These are phyloP conservation scores for Nevesoporus exiguus DNA, from an alignment of 768 basidiomycete species.

Conservation along the genomic window DNA sequence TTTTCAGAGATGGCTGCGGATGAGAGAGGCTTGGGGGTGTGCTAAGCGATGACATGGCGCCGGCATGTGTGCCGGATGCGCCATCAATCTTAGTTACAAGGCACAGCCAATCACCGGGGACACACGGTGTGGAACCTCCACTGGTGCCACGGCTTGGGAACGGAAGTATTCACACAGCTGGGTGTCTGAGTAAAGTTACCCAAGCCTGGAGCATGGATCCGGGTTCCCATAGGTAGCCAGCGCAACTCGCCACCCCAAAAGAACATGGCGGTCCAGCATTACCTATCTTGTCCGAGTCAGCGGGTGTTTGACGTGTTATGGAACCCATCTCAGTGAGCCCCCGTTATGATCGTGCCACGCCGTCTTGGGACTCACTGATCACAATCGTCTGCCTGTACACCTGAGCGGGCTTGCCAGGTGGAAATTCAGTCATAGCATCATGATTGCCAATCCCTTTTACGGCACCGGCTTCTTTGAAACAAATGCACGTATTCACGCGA, in stretches of 20 bases:
- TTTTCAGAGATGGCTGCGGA: conserved; percentile 21
- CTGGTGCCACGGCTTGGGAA: conserved; percentile 18
- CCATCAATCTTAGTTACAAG: conserved; percentile 29
- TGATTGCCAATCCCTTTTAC: conserved; percentile 36
- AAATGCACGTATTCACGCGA: conserved; percentile 20
- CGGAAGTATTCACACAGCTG: conserved; percentile 14
- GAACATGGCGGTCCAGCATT: conserved; percentile 5
- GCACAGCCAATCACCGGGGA: conserved; percentile 26
- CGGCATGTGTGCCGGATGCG: conserved; percentile 17
- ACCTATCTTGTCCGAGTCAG: not conserved
- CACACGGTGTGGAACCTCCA: conserved; percentile 29
- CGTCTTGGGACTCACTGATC: conserved; percentile 17
- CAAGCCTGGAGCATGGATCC: conserved; percentile 5
- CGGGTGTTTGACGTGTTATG: conserved; percentile 16
- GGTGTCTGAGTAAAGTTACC: conserved; percentile 9
- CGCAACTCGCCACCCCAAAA: conserved; percentile 9
- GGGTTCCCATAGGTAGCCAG: conserved; percentile 14
- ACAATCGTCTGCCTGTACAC: conserved; percentile 9
- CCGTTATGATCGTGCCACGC: conserved; percentile 12
- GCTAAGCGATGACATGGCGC: conserved; percentile 21
- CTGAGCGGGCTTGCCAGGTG: conserved; percentile 7
- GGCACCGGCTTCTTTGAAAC: conserved; percentile 28
- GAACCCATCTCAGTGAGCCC: conserved; percentile 15
- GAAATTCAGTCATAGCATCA: conserved; percentile 12
- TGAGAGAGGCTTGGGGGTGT: conserved; percentile 1